Evolutionary conservation across 192 early-diverging fungal species (phyloP).

Genomic region (Coemansia sp.): DNA sequence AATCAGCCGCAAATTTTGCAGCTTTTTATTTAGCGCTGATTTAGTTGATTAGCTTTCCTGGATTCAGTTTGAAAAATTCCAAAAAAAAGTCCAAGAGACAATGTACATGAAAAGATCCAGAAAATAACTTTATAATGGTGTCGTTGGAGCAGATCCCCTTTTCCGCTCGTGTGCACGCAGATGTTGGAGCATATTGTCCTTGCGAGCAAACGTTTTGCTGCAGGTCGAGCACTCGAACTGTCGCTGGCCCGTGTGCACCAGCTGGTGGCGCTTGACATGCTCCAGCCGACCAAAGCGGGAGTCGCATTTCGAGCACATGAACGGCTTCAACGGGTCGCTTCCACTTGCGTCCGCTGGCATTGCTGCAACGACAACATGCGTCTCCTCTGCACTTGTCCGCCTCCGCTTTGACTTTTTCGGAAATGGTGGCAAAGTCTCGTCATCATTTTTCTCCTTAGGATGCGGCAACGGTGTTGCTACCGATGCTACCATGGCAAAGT

Average conservation of each 20-base stretch:
- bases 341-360: neutral
- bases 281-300: slow-evolving; percentile 60
- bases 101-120: neutral
- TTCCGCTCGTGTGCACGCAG: slow-evolving; percentile 67
- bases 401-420: neutral
- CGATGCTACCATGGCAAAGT: neutral
- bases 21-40: neutral
- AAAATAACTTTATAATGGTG: neutral
- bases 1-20: neutral
- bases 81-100: neutral
- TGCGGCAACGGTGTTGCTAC: neutral
- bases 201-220: slow-evolving; percentile 67
- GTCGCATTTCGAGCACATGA: slow-evolving; percentile 58
- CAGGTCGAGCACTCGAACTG: slow-evolving; percentile 71
- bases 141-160: neutral
- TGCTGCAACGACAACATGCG: neutral
- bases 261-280: slow-evolving; percentile 56
- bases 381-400: neutral
- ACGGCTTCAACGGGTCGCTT: slow-evolving; percentile 49
- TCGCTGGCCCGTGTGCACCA: slow-evolving; percentile 62
- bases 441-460: neutral
- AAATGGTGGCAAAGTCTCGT: neutral
- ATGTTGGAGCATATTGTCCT: slow-evolving; percentile 83
- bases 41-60: neutral
- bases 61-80: neutral